Base-by-base conservation (phyloP, 768 basidiomycete genomes). In the Leccinum variicolor region DNA sequence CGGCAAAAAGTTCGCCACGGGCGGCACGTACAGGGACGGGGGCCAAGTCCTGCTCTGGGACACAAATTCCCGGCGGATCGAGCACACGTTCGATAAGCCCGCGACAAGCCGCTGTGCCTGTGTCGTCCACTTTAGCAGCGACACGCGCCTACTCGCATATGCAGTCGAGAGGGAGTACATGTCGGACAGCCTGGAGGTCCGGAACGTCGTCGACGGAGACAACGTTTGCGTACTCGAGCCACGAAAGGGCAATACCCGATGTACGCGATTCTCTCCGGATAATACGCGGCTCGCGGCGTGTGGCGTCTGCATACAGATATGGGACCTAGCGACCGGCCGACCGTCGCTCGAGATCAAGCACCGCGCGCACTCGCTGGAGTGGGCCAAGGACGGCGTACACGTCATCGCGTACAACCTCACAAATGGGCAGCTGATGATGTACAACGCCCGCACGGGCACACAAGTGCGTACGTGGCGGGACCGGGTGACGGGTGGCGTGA, bases 121-220 rank as follows among this genome's bases (percentile, higher is more conserved):
- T 3, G 63, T 68, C 60, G 65, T 66, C 7, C 66, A 66, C 13
- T 66, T 68, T 4, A 66, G 66, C 13, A 56, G 56, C 15, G 66
- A 62, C 14, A 57, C 63, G 7, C 63, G 66, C 33, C n/a, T 57
- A 13, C 15, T 66, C 21, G 65, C 56, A 25, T 66, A 62, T 14
- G 57, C 65, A n/a, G 56, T 68, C 25, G 65, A 66, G 15, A 49
- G 65, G 19, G 65, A 66, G 56, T 66, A 66, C 63, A 68, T 66
- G 63, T 68, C 66, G 10, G 65, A 66, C 47, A 59, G 55, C 17
- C 0, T 66, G 17, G 65, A 66, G 55, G 59, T 66, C 46, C 52
- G 63, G 41, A 33, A 50, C 43, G 55, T 41, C 41, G n/a, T 50
- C 11, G 57, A 66, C 25, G 65, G 65, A 34, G 50, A 28, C 9